A percentile compares a stretch with the other conserved stretches of the same genome.
phyloP scores from a whole-genome alignment of 2,329 filamentous ascomycete species.

The Hymenoscyphus fructigenus region DNA sequence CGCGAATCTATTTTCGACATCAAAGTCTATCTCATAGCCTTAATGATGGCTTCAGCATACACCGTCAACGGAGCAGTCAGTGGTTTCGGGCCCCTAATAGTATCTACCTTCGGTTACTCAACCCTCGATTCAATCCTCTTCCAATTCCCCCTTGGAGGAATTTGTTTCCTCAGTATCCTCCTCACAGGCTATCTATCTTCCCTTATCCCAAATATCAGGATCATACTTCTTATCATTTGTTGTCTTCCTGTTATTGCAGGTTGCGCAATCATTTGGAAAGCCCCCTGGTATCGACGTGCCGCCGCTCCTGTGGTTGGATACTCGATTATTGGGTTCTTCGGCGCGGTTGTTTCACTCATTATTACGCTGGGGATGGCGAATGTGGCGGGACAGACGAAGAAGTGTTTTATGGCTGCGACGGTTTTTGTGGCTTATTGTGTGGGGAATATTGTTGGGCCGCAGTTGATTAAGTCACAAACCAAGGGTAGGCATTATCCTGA shows the following conservation, averaged over 20 bases:
- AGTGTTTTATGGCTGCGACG: slow-evolving; percentile 71
- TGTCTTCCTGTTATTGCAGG: slow-evolving; percentile 75
- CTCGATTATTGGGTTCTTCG: slow-evolving; percentile 71
- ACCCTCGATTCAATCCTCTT: slow-evolving; percentile 66
- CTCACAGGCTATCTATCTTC: slow-evolving; percentile 64
- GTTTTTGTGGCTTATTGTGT: slow-evolving; percentile 77
- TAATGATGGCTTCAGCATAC: slow-evolving; percentile 71
- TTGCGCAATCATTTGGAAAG: slow-evolving; percentile 74
- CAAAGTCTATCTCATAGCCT: slow-evolving; percentile 61
- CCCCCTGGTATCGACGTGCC: slow-evolving; percentile 60
- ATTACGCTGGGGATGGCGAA: slow-evolving; percentile 63
- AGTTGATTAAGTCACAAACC: slow-evolving; percentile 66
- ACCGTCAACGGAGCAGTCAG: slow-evolving; percentile 70
- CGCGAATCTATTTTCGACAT: slow-evolving; percentile 57
- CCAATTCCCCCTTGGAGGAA: slow-evolving; percentile 70
- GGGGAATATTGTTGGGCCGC: slow-evolving; percentile 74
- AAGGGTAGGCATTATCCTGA: slow-evolving; percentile 67
- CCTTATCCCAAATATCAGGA: slow-evolving; percentile 59
- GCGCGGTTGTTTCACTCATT: slow-evolving; percentile 64
- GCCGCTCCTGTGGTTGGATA: slow-evolving; percentile 69
- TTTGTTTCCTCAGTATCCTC: slow-evolving; percentile 68
- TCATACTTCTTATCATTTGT: slow-evolving; percentile 62
- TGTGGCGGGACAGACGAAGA: slow-evolving; percentile 75
- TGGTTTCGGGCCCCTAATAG: slow-evolving; percentile 70
- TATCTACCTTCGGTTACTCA: slow-evolving; percentile 67